Percentiles rank a stretch among this genome's conserved stretches.
Evolutionary conservation across 441 rosid species (phyloP).

Genomic region (Aleurites moluccanus): DNA sequence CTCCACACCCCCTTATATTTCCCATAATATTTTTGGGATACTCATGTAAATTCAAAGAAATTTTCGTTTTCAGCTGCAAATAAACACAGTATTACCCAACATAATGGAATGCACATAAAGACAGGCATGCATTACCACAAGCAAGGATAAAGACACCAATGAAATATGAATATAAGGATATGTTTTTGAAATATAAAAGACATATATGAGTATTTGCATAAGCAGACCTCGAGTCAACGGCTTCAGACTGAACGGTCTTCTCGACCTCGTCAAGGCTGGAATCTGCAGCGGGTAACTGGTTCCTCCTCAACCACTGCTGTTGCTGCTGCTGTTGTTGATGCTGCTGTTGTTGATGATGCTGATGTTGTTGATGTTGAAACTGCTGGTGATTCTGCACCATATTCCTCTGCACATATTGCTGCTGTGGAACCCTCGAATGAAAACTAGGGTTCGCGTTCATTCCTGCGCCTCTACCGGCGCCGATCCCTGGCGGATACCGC

Average conservation of each 20-base stretch:
- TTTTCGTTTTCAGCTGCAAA: neutral
- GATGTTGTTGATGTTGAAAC: constrained; percentile 45
- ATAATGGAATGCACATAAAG: neutral
- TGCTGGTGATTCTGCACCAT: constrained; percentile 54
- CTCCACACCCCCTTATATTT: neutral
- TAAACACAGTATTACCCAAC: neutral
- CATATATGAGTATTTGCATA: no score
- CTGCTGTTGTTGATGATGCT: constrained; percentile 43
- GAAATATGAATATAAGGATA: no score
- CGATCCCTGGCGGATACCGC: constrained; percentile 92
- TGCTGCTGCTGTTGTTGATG: constrained; percentile 57
- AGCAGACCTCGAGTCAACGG: constrained; percentile 69
- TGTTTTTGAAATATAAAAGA: no score
- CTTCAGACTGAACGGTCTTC: constrained; percentile 76
- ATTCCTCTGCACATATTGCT: constrained; percentile 80
- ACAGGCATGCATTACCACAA: neutral
- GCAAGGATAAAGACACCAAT: neutral
- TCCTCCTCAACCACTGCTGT: constrained; percentile 70
- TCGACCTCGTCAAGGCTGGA: constrained; percentile 67
- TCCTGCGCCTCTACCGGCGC: constrained; percentile 74
- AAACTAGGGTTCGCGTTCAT: constrained; percentile 54
- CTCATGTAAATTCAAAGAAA: neutral
- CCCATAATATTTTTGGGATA: neutral
- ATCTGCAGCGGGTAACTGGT: constrained; percentile 47
- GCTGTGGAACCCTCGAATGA: constrained; percentile 69